phyloP scores from a whole-genome alignment of 441 rosid species.

The Corymbia citriodora region DNA sequence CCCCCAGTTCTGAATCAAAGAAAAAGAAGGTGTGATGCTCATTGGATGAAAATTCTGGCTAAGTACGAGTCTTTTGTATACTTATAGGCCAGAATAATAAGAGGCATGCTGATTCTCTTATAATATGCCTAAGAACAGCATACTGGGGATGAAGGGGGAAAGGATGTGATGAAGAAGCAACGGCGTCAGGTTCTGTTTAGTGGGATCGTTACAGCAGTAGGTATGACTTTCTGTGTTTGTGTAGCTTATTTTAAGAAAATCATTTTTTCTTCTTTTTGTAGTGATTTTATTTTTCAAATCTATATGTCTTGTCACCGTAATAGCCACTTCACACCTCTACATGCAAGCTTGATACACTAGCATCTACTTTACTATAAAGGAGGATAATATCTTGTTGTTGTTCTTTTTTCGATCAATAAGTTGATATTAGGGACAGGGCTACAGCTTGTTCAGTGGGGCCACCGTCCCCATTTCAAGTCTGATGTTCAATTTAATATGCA shows the following conservation, averaged over 20 bases:
- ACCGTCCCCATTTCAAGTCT: not conserved
- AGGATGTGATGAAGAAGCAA: constrained; percentile 83
- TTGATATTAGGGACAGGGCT: not conserved
- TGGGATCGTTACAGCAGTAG: constrained; percentile 93
- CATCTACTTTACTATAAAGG: not conserved
- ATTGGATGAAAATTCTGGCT: not conserved
- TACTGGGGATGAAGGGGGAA: constrained; percentile 65
- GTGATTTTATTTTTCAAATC: not conserved
- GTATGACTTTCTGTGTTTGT: constrained; percentile 25
- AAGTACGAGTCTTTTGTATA: not conserved
- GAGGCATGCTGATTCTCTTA: constrained; percentile 16
- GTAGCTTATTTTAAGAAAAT: not conserved
- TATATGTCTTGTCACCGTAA: not conserved
- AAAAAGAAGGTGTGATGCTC: constrained; percentile 55
- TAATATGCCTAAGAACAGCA: constrained; percentile 46
- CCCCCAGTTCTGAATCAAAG: constrained; percentile 56
- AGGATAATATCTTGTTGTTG: not conserved
- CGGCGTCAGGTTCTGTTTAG: constrained; percentile 94
- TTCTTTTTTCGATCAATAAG: not conserved
- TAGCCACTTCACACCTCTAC: not conserved
- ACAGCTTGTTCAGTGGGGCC: not conserved
- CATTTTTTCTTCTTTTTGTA: not conserved
- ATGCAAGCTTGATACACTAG: not conserved
- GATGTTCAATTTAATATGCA: not conserved
- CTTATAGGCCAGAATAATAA: not conserved